A percentile compares a stretch with the other conserved stretches of the same genome.
Conservation (phyloP, 2,329 filamentous ascomycete species). For the Neophaeococcomyces mojaviensis region DNA sequence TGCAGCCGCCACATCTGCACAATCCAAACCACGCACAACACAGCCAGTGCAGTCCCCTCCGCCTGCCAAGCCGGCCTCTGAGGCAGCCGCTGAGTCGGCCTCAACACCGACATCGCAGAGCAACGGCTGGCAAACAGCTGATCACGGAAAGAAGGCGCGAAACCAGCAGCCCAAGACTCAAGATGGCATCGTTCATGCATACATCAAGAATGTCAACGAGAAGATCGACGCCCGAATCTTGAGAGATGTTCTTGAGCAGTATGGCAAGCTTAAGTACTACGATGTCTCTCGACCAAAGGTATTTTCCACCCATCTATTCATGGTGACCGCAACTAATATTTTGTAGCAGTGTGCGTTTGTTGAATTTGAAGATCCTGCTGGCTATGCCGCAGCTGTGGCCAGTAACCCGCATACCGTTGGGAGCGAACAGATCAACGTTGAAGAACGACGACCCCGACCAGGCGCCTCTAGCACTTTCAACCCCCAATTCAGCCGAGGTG, state of each 20-base stretch:
- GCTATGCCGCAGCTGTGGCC: conserved; percentile 72
- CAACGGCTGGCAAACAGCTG: conserved; percentile 79
- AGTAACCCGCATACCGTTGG: conserved; percentile 82
- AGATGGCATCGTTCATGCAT: conserved; percentile 72
- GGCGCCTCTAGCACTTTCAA: conserved; percentile 52
- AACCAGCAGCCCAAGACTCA: conserved; percentile 59
- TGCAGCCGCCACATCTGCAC: conserved; percentile 22
- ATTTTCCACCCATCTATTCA: conserved; percentile 24
- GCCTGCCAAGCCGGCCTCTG: conserved; percentile 26
- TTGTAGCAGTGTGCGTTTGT: conserved; percentile 89
- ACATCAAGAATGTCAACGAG: conserved; percentile 92
- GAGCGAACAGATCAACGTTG: conserved; percentile 74
- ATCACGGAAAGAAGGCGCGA: conserved; percentile 75
- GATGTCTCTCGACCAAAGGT: conserved; percentile 69
- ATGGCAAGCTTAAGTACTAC: conserved; percentile 57
- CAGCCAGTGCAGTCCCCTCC: conserved; percentile 29
- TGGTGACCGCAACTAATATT: conserved; percentile 14
- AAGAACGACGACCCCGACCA: conserved; percentile 76
- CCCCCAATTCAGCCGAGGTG: conserved; percentile 40
- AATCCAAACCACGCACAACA: conserved; percentile 28
- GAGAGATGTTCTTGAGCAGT: conserved; percentile 61
- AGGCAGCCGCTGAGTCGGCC: conserved; percentile 31
- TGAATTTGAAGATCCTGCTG: conserved; percentile 75
- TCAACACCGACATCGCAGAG: conserved; percentile 42
- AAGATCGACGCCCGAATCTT: conserved; percentile 72